phyloP scores from a whole-genome alignment of 2,329 filamentous ascomycete species.

The Hymenoscyphus fraxineus region DNA sequence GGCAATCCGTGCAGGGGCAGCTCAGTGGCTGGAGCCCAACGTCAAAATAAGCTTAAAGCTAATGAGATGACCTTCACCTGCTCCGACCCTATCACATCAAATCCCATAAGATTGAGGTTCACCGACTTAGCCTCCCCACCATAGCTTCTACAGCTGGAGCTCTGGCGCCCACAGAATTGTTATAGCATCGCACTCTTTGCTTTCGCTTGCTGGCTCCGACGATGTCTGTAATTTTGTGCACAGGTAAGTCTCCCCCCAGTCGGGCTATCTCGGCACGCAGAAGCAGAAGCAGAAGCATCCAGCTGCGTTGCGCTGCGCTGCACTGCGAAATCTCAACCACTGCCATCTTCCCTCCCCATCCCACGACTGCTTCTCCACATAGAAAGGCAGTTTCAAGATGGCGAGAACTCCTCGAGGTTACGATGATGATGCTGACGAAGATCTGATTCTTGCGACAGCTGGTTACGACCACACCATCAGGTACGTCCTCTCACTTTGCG shows the following conservation, averaged over 20 bases:
- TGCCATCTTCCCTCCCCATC: neutral
- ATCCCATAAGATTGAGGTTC: too few relatives aligned
- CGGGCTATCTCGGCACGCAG: neutral
- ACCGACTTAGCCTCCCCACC: neutral
- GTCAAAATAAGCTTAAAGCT: neutral
- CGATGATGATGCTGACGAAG: conserved; percentile 28
- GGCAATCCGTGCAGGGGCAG: neutral
- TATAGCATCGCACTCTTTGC: neutral
- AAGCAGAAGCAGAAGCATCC: neutral
- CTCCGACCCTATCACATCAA: neutral
- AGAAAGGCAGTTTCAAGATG: neutral
- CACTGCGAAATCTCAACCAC: neutral
- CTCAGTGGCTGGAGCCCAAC: neutral
- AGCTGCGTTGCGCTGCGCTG: neutral
- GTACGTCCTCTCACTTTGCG: conserved; percentile 38
- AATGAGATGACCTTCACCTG: neutral
- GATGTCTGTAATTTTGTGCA: conserved; percentile 30
- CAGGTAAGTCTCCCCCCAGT: conserved; percentile 21
- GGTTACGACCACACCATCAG: conserved; percentile 74
- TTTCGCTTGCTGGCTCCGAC: conserved; percentile 2
- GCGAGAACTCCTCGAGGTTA: neutral
- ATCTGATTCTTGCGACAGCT: conserved; percentile 43
- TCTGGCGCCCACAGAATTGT: neutral
- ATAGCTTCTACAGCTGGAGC: neutral
- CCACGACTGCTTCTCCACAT: neutral